Evolutionary conservation across 371 early-diverging fungal species (phyloP).

Genomic region (Mortierella sp.): DNA sequence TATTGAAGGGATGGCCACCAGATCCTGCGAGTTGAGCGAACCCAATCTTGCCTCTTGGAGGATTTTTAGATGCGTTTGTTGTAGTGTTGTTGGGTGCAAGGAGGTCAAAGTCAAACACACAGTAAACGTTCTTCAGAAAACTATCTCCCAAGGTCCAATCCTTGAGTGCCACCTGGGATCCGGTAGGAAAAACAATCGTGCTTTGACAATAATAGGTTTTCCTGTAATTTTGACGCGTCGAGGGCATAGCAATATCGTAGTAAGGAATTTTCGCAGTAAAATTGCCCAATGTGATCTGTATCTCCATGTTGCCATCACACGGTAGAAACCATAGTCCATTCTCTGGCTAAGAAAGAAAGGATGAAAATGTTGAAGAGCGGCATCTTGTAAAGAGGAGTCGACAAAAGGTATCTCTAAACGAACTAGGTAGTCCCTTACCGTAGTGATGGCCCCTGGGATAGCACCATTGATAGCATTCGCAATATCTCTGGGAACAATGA

Average conservation of each 20-base stretch:
- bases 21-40: constrained; percentile 16
- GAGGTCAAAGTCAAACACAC: constrained; percentile 42
- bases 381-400: too few relatives aligned
- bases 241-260: constrained; percentile 25
- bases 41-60: constrained; percentile 25
- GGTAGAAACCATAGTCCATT: constrained; percentile 31
- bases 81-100: constrained; percentile 10
- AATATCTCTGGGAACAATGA: constrained; percentile 28
- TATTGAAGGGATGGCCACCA: too few relatives aligned
- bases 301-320: constrained; percentile 18
- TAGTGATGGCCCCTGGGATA: constrained; percentile 26
- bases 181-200: constrained; percentile 38
- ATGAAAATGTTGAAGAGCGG: too few relatives aligned
- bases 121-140: constrained; percentile 39
- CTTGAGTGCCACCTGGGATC: neutral
- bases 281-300: constrained; percentile 29
- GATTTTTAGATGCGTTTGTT: too few relatives aligned
- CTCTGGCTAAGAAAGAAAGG: neutral
- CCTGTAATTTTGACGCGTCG: neutral
- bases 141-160: constrained; percentile 45
- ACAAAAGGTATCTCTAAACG: neutral
- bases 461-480: constrained; percentile 34
- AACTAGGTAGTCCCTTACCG: constrained; percentile 4
- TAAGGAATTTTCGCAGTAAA: constrained; percentile 26
- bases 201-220: constrained; percentile 15